Percentiles rank a stretch among this genome's conserved stretches.
These are phyloP conservation scores for Geopyxis carbonaria DNA, from an alignment of 495 filamentous ascomycete species.

Conservation along the genomic window DNA sequence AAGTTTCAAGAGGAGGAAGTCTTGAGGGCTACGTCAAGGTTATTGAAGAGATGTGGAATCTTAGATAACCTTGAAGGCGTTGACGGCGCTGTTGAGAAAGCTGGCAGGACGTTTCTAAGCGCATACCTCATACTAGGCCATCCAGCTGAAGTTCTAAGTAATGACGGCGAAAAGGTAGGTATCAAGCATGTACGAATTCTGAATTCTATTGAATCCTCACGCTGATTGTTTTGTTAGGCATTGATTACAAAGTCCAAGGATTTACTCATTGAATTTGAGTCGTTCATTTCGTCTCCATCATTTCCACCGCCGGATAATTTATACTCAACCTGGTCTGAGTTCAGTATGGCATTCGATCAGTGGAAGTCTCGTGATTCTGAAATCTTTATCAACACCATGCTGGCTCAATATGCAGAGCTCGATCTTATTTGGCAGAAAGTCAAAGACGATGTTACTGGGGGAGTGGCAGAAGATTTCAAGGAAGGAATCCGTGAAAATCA, in stretches of 20 bases:
- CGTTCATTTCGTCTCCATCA: constrained; percentile 45
- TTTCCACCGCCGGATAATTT: constrained; percentile 43
- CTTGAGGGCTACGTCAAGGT: constrained; percentile 46
- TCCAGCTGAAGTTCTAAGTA: constrained; percentile 73
- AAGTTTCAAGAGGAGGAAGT: constrained; percentile 63
- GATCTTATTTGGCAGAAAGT: constrained; percentile 95
- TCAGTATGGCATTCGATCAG: constrained; percentile 78
- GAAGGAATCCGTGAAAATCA: constrained; percentile 92
- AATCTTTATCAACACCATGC: constrained; percentile 81
- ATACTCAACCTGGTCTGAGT: constrained; percentile 57
- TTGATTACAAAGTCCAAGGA: constrained; percentile 76
- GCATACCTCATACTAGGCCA: constrained; percentile 87
- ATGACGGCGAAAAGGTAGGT: constrained; percentile 64
- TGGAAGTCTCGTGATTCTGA: constrained; percentile 91
- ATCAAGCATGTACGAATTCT: constrained; percentile 21
- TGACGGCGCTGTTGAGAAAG: constrained; percentile 55
- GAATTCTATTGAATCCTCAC: constrained; percentile 34
- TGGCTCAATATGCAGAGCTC: constrained; percentile 84
- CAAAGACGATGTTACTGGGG: constrained; percentile 72
- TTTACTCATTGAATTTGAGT: constrained; percentile 67
- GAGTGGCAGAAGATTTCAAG: constrained; percentile 73
- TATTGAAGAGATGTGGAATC: constrained; percentile 62
- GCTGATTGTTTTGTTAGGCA: constrained; percentile 43
- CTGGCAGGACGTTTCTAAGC: constrained; percentile 77
- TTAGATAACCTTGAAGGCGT: constrained; percentile 46